phyloP scores from a whole-genome alignment of 2,329 filamentous ascomycete genomes.

The Penicillium sclerotigenum region DNA sequence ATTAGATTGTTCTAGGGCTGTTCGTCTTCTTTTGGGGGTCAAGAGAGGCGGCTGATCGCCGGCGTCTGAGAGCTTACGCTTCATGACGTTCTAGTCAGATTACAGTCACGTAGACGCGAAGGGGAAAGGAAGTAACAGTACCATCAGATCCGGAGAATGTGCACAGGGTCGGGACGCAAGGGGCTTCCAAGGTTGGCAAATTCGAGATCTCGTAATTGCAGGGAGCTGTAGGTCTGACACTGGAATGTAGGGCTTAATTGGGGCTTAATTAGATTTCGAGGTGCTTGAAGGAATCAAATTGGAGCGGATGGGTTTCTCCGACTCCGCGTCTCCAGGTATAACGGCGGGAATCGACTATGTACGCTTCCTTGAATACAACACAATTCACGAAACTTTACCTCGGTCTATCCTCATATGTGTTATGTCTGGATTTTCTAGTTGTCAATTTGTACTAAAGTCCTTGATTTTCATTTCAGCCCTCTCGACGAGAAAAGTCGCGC shows the following conservation, averaged over 20 bases:
- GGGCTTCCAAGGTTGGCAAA: constrained; percentile 11
- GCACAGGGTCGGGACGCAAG: constrained; percentile 28
- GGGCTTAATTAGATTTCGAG: background rate
- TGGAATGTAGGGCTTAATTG: constrained; percentile 2
- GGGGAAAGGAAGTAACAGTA: constrained; percentile 28
- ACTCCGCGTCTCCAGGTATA: constrained; percentile 13
- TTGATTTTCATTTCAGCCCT: background rate
- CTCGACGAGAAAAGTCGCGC: background rate
- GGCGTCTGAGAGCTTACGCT: constrained; percentile 43
- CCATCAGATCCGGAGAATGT: constrained; percentile 34
- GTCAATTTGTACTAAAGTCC: background rate
- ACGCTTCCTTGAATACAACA: background rate
- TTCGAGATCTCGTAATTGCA: constrained; percentile 3
- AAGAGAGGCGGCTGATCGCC: constrained; percentile 33
- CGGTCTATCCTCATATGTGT: background rate
- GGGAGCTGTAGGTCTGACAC: constrained; percentile 7
- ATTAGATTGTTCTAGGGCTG: constrained; percentile 23
- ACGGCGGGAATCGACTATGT: background rate
- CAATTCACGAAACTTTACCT: background rate
- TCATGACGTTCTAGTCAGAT: constrained; percentile 33
- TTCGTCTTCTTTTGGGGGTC: constrained; percentile 41
- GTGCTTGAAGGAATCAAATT: constrained; percentile 16
- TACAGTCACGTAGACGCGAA: constrained; percentile 13
- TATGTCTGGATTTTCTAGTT: background rate
- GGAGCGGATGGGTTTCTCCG: constrained; percentile 32